These are phyloP conservation scores for Boechera divaricarpa DNA, from an alignment of 345 rosid species.

Conservation along the genomic window DNA sequence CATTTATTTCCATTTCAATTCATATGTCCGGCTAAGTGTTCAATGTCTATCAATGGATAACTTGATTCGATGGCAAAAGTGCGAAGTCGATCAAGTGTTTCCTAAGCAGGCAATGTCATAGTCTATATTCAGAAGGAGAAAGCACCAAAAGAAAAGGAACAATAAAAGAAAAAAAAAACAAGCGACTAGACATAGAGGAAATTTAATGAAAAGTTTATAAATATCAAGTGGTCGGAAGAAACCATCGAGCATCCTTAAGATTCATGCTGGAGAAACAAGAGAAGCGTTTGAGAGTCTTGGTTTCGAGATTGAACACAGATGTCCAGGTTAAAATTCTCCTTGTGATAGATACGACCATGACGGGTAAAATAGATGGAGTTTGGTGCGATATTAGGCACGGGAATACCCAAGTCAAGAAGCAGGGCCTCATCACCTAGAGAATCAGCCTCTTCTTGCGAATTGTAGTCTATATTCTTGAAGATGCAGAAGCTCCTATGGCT, in stretches of 20 bases:
- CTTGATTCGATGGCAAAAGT: too few species aligned
- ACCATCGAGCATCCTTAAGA: constrained; percentile 24
- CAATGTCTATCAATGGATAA: too few species aligned
- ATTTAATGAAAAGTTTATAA: background rate
- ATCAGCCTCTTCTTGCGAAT: background rate
- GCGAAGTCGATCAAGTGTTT: background rate
- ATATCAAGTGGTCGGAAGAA: background rate
- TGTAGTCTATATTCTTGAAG: background rate
- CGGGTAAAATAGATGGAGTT: constrained; percentile 9
- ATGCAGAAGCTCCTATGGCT: background rate
- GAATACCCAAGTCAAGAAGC: constrained; percentile 11
- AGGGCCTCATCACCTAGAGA: constrained; percentile 7
- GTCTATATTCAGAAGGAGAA: too few species aligned
- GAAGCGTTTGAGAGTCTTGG: background rate
- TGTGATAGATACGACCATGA: background rate
- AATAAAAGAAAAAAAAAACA: too few species aligned
- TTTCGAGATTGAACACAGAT: constrained; percentile 8
- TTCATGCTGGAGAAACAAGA: background rate
- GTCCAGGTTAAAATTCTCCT: background rate
- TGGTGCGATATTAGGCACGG: background rate
- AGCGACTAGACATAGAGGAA: background rate
- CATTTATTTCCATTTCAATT: too few species aligned
- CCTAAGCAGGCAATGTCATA: background rate
- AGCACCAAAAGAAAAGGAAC: background rate
- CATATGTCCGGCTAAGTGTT: too few species aligned